Conservation (phyloP, 2,329 filamentous ascomycete species). For the Nectriaceae sp. region DNA sequence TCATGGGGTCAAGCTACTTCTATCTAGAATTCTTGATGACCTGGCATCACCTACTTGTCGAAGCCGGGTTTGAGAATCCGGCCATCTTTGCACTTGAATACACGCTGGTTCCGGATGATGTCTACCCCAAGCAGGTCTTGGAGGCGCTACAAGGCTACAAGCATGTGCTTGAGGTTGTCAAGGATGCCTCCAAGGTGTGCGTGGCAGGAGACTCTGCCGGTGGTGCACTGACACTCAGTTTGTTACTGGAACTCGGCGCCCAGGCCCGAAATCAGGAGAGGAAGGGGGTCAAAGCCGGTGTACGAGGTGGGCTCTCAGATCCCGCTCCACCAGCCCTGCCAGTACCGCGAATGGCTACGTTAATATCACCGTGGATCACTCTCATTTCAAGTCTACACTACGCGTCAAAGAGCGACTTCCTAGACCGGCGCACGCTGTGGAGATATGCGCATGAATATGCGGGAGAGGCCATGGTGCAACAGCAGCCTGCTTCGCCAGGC, state of each 20-base stretch:
- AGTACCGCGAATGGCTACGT: conserved; percentile 56
- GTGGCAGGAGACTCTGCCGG: conserved; percentile 81
- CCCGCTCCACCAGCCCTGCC: conserved; percentile 23
- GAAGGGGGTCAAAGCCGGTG: conserved; percentile 13
- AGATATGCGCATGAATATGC: conserved; percentile 70
- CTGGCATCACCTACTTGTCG: conserved; percentile 67
- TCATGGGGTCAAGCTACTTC: conserved; percentile 80
- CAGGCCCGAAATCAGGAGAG: conserved; percentile 24
- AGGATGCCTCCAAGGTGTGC: conserved; percentile 63
- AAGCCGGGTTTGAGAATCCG: conserved; percentile 70
- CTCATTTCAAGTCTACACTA: conserved; percentile 68
- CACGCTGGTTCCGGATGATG: conserved; percentile 73
- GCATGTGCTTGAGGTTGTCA: conserved; percentile 62
- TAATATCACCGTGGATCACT: conserved; percentile 82
- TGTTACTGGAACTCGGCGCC: conserved; percentile 66
- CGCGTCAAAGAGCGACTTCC: conserved; percentile 74
- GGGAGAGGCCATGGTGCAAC: conserved; percentile 43
- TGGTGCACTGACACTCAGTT: conserved; percentile 70
- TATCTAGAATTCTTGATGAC: conserved; percentile 82
- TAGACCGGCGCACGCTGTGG: conserved; percentile 67
- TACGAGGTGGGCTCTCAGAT: conserved; percentile 16
- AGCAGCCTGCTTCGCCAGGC: conserved; percentile 62
- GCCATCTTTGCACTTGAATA: conserved; percentile 81
- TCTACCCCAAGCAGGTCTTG: conserved; percentile 72
- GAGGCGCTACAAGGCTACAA: conserved; percentile 72